A percentile compares a stretch with the other conserved stretches of the same genome.
These are phyloP conservation scores for Turritis glabra DNA, from an alignment of 345 rosid genomes.

Conservation along the genomic window DNA sequence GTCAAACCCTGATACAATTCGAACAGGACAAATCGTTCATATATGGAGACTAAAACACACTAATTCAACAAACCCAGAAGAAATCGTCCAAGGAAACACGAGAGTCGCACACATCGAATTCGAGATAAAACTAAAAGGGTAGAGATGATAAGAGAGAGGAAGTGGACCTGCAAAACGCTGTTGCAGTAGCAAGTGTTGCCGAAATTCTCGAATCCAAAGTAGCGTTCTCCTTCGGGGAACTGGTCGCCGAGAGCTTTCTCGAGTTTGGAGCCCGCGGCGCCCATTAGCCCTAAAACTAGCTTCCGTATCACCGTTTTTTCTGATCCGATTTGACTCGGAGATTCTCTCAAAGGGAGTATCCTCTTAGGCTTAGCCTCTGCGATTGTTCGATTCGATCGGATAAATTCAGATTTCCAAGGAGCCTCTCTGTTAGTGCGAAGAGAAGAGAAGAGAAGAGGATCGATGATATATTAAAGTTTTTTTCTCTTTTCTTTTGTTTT, in stretches of 20 bases:
- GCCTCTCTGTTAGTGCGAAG: slow-evolving; percentile 3
- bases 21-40: neutral
- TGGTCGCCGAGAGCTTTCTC: slow-evolving; percentile 99
- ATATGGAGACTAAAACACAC: neutral
- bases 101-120: neutral
- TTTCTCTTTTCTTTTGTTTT: neutral
- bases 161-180: slow-evolving; percentile 88
- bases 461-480: neutral
- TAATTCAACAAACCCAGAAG: slow-evolving; percentile 20
- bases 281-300: slow-evolving; percentile 55
- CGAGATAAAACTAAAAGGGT: neutral
- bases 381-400: slow-evolving; percentile 35
- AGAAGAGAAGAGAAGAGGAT: slow-evolving; percentile 18
- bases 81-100: neutral
- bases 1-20: slow-evolving; percentile 10
- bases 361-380: neutral
- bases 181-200: slow-evolving; percentile 99
- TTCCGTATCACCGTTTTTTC: slow-evolving; percentile 36
- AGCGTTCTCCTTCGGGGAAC: slow-evolving; percentile 99
- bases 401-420: slow-evolving; percentile 11
- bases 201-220: slow-evolving; percentile 98
- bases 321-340: slow-evolving; percentile 43
- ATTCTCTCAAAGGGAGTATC: slow-evolving; percentile 8
- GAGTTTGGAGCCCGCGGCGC: slow-evolving; percentile 97
- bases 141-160: neutral